A percentile compares a stretch with the other conserved stretches of the same genome.
Conservation (phyloP, 441 rosid genomes). For the Arabidopsis hybrid region DNA sequence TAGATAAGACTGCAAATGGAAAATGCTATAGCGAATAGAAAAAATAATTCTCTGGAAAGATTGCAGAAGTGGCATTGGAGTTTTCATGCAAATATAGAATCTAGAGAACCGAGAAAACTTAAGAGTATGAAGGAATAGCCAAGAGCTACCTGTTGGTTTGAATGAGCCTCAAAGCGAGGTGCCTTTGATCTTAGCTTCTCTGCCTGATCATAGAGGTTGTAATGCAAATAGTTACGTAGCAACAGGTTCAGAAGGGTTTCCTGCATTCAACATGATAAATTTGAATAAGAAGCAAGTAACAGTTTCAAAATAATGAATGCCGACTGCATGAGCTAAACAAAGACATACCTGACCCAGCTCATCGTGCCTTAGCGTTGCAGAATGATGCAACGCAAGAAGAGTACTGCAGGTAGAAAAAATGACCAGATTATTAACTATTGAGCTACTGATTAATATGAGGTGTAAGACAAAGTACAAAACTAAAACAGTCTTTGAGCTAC, state of each 20-base stretch:
- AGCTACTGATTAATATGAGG: constrained; percentile 15
- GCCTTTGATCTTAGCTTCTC: constrained; percentile 72
- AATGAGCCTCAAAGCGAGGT: constrained; percentile 76
- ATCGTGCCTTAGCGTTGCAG: constrained; percentile 58
- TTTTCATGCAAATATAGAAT: background rate
- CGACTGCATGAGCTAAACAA: constrained; percentile 22
- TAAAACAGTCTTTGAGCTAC: constrained; percentile 32
- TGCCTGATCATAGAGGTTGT: constrained; percentile 69
- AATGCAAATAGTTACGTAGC: constrained; percentile 65
- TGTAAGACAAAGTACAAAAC: constrained; percentile 9
- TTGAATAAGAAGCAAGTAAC: background rate
- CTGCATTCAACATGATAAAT: constrained; percentile 45
- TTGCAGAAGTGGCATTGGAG: constrained; percentile 8
- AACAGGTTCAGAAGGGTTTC: constrained; percentile 68
- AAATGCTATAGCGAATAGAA: background rate
- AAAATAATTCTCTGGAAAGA: constrained; percentile 6
- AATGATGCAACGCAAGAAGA: constrained; percentile 59
- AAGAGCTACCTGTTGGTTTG: constrained; percentile 62
- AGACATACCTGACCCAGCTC: constrained; percentile 63
- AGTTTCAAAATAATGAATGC: constrained; percentile 17
- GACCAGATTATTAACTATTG: constrained; percentile 1
- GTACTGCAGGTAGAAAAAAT: constrained; percentile 44
- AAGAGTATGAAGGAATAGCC: background rate
- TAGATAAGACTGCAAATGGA: constrained; percentile 8
- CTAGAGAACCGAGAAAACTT: background rate